These are phyloP conservation scores for Onygena corvina DNA, from an alignment of 2,329 filamentous ascomycete species.

Conservation along the genomic window DNA sequence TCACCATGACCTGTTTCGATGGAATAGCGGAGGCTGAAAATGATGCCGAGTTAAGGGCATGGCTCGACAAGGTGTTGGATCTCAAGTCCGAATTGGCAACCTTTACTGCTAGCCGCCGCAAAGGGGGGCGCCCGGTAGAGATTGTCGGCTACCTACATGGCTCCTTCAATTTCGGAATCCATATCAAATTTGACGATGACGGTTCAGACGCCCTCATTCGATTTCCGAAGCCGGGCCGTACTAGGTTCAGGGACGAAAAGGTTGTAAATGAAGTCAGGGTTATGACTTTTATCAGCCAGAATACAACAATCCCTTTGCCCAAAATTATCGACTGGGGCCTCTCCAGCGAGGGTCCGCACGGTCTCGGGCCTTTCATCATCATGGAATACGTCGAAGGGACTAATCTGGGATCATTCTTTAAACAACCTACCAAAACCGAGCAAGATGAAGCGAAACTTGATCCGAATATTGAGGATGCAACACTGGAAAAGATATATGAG, in stretches of 20 bases:
- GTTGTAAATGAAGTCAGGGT: background rate
- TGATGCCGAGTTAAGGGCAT: too few relatives aligned
- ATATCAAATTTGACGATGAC: conserved; percentile 7
- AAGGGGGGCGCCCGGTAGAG: background rate
- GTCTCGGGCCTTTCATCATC: too few relatives aligned
- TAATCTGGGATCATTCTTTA: too few relatives aligned
- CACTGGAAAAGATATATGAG: background rate
- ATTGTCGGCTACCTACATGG: conserved; percentile 6
- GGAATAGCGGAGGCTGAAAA: too few relatives aligned
- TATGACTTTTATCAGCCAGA: background rate
- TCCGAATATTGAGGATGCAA: background rate
- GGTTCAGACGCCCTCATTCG: conserved; percentile 7
- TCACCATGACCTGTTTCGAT: too few relatives aligned
- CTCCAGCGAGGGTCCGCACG: too few relatives aligned
- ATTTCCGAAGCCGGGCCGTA: conserved; percentile 3
- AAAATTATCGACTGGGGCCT: too few relatives aligned
- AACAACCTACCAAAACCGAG: too few relatives aligned
- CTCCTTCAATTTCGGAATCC: background rate
- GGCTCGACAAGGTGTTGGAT: background rate
- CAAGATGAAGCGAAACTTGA: background rate
- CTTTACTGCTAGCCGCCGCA: conserved; percentile 1
- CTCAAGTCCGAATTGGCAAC: background rate
- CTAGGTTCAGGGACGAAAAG: conserved; percentile 2
- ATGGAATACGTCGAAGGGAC: too few relatives aligned
- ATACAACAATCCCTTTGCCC: too few relatives aligned